Conservation (phyloP, 768 basidiomycete species). For the Lanmaoa pseudosensibilis region DNA sequence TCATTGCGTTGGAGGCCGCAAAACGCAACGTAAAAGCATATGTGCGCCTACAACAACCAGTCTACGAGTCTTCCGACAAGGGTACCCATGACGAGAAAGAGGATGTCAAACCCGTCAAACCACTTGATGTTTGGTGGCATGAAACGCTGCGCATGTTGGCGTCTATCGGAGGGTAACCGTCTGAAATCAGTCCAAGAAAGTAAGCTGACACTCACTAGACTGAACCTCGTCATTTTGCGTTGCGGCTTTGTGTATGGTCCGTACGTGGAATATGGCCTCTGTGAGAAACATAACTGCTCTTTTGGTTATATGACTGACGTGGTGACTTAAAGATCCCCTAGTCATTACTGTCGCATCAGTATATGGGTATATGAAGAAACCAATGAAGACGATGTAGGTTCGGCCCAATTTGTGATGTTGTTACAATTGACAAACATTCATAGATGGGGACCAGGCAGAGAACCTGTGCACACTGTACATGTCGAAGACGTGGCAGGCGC, state of each 20-base stretch:
- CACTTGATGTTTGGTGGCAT: slow-evolving; percentile 85
- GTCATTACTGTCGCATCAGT: slow-evolving; percentile 75
- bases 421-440: slow-evolving; percentile 8
- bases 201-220: slow-evolving; percentile 40
- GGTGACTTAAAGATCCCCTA: slow-evolving; percentile 53
- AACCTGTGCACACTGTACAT: slow-evolving; percentile 75
- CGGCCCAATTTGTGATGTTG: background rate
- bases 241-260: slow-evolving; percentile 80
- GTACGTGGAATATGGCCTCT: slow-evolving; percentile 67
- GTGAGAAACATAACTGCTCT: slow-evolving; percentile 40
- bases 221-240: slow-evolving; percentile 79
- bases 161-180: slow-evolving; percentile 65
- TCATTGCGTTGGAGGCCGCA: slow-evolving; percentile 77
- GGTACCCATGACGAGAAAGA: slow-evolving; percentile 68
- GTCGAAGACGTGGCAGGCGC: slow-evolving; percentile 77
- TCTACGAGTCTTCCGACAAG: slow-evolving; percentile 74
- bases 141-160: slow-evolving; percentile 76
- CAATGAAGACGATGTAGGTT: slow-evolving; percentile 80
- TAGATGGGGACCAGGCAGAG: slow-evolving; percentile 81
- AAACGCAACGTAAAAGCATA: slow-evolving; percentile 77
- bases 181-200: background rate
- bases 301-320: slow-evolving; percentile 14
- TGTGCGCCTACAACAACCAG: slow-evolving; percentile 73
- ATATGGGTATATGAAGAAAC: slow-evolving; percentile 79
- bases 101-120: slow-evolving; percentile 66